A percentile compares a stretch with the other conserved stretches of the same genome.
phyloP scores from a whole-genome alignment of 768 basidiomycete genomes.

The Chalciporus pseudorubinellus region DNA sequence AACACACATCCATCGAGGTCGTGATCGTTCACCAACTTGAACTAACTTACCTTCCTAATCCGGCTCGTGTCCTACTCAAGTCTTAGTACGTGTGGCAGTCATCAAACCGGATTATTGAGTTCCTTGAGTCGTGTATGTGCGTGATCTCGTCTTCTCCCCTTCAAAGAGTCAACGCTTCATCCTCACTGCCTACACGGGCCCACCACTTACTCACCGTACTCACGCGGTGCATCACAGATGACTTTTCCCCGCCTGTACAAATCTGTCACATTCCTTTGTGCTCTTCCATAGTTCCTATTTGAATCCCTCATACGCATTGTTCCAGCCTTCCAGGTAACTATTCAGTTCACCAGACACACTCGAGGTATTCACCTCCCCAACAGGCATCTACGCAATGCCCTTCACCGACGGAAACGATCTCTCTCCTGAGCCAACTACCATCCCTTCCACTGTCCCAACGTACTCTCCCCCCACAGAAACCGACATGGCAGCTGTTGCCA shows the following conservation, averaged over 20 bases:
- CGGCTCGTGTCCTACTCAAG: background rate
- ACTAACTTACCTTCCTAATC: conserved; percentile 13
- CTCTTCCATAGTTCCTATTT: background rate
- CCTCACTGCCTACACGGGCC: background rate
- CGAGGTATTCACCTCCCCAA: background rate
- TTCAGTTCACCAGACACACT: background rate
- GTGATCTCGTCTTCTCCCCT: background rate
- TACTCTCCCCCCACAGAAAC: conserved; percentile 15
- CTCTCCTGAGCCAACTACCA: conserved; percentile 1
- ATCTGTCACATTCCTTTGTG: background rate
- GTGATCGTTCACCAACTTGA: background rate
- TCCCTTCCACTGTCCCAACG: conserved; percentile 9
- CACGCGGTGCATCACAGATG: background rate
- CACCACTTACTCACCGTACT: background rate
- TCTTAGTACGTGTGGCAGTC: too few relatives aligned
- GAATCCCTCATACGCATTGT: background rate
- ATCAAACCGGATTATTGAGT: background rate
- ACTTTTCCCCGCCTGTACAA: background rate
- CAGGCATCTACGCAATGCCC: conserved; percentile 6
- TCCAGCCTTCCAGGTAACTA: background rate
- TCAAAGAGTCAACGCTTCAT: background rate
- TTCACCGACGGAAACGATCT: conserved; percentile 6
- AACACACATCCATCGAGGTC: background rate
- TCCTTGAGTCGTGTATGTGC: conserved; percentile 2
- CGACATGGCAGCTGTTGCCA: conserved; percentile 23